Percentiles rank a stretch among this genome's conserved stretches.
Evolutionary conservation across 2,329 filamentous ascomycete species (phyloP).

Genomic region (Trichoderma afroharzianum): DNA sequence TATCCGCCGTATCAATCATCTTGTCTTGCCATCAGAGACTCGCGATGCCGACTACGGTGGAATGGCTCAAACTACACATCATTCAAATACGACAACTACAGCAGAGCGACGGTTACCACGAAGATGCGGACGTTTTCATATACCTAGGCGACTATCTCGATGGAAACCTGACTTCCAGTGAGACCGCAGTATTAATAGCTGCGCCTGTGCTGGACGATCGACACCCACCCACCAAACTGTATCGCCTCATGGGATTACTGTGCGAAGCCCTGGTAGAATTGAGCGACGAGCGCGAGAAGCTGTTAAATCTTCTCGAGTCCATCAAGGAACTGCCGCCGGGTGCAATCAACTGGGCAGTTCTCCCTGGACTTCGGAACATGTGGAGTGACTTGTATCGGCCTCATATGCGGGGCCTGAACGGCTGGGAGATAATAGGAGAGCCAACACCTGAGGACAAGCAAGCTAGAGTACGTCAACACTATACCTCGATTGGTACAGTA

Average conservation of each 20-base stretch:
- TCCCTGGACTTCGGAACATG: not conserved
- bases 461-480: not conserved
- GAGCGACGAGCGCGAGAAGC: not conserved
- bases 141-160: not conserved
- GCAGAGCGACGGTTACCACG: not conserved
- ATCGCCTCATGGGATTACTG: not conserved
- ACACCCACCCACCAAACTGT: not conserved
- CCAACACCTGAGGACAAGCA: not conserved
- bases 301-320: not conserved
- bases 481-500: not conserved
- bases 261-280: slow-evolving; percentile 1
- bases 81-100: not conserved
- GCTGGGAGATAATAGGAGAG: slow-evolving; percentile 1
- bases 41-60: not conserved
- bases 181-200: not conserved
- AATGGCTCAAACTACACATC: not conserved
- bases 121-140: not conserved
- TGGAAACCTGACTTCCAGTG: not conserved
- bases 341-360: not conserved
- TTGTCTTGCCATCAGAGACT: not conserved
- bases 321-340: not conserved
- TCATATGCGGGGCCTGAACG: not conserved
- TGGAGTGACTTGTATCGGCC: not conserved
- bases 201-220: not conserved
- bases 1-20: not conserved